Evolutionary conservation across 306 rosid species (phyloP).

Genomic region (Cucurbita maxima): DNA sequence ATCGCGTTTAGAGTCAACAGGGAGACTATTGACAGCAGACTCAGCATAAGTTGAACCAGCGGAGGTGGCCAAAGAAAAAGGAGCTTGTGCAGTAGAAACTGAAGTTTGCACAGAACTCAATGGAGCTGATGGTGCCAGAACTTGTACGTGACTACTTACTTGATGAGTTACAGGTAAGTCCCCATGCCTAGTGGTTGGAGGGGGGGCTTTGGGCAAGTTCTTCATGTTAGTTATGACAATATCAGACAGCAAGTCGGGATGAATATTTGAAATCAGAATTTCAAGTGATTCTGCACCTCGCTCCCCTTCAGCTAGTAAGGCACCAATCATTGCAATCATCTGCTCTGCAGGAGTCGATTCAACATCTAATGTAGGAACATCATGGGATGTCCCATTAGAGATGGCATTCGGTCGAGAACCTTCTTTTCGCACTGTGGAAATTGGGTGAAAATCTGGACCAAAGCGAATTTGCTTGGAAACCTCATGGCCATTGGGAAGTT

Average conservation of each 20-base stretch:
- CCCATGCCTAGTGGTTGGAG: constrained; percentile 55
- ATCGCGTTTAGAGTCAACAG: constrained; percentile 77
- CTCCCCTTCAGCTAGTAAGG: constrained; percentile 97
- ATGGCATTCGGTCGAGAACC: constrained; percentile 39
- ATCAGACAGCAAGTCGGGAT: constrained; percentile 95
- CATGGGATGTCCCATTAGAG: constrained; percentile 46
- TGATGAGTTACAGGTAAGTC: constrained; percentile 36
- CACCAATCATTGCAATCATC: constrained; percentile 94
- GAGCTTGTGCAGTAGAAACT: constrained; percentile 29
- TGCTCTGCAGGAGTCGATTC: constrained; percentile 80
- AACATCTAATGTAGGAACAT: constrained; percentile 40
- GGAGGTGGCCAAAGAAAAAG: constrained; percentile 30
- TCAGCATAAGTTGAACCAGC: constrained; percentile 40
- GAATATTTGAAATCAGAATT: constrained; percentile 78
- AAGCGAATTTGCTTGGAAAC: constrained; percentile 45
- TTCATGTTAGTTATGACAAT: constrained; percentile 91
- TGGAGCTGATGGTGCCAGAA: constrained; percentile 31
- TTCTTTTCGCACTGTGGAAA: constrained; percentile 38
- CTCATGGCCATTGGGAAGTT: constrained; percentile 52
- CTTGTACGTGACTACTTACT: constrained; percentile 37
- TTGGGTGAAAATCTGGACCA: constrained; percentile 33
- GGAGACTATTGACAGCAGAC: constrained; percentile 29
- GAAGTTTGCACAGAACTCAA: constrained; percentile 45
- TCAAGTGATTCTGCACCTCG: constrained; percentile 93
- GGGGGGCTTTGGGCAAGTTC: constrained; percentile 73